A percentile compares a stretch with the other conserved stretches of the same genome.
Conservation (phyloP, 257 asterid species). For the Leptodermis oblonga region DNA sequence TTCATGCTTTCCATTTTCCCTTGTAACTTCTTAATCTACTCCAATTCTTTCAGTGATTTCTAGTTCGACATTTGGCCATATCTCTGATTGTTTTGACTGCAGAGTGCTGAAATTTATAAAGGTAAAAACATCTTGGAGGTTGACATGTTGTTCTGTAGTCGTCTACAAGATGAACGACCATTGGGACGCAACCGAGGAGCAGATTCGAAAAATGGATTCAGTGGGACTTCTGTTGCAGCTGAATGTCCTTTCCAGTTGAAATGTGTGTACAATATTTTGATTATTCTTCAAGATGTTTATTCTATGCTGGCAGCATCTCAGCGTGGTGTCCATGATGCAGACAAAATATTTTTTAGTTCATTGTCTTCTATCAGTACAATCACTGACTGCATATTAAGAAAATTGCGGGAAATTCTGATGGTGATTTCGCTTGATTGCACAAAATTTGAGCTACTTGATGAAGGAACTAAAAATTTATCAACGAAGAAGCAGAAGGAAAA, state of each 20-base stretch:
- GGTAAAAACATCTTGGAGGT: constrained; percentile 39
- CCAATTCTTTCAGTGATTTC: background rate
- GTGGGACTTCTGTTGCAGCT: constrained; percentile 26
- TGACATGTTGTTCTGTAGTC: constrained; percentile 36
- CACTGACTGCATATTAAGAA: constrained; percentile 66
- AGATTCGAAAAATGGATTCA: constrained; percentile 30
- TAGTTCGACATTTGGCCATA: constrained; percentile 18
- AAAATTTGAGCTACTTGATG: constrained; percentile 79
- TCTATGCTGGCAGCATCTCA: constrained; percentile 51
- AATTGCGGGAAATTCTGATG: constrained; percentile 77
- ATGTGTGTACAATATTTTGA: constrained; percentile 51
- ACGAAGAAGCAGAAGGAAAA: constrained; percentile 54
- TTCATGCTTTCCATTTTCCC: background rate
- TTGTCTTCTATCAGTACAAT: constrained; percentile 65
- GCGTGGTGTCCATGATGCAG: constrained; percentile 41
- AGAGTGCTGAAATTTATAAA: constrained; percentile 56
- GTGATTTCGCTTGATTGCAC: constrained; percentile 87
- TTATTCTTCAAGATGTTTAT: constrained; percentile 63
- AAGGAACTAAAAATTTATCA: constrained; percentile 40
- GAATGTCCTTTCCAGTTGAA: constrained; percentile 37
- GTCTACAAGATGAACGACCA: constrained; percentile 30
- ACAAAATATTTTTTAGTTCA: constrained; percentile 68
- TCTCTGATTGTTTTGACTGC: constrained; percentile 32
- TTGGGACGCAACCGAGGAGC: constrained; percentile 32
- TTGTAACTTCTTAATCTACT: background rate